These are phyloP conservation scores for Starmerella floris DNA, from an alignment of 805 yeast genomes.

Conservation along the genomic window DNA sequence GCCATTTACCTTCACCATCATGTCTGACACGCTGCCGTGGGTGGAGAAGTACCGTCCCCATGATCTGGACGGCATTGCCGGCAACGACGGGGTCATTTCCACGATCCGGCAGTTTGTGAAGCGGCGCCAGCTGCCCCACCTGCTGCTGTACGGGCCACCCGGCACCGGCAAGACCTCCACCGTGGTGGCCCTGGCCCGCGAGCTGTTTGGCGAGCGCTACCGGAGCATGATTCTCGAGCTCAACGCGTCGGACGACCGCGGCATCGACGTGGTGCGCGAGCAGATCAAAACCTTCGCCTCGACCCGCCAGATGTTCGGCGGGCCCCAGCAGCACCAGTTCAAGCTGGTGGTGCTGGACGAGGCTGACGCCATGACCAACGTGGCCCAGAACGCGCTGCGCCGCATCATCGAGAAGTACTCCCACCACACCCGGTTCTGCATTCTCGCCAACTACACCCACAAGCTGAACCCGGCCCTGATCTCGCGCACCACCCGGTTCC, in stretches of 20 bases:
- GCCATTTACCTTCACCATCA: neutral
- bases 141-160: conserved; percentile 89
- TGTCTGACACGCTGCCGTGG: conserved; percentile 30
- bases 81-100: conserved; percentile 73
- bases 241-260: conserved; percentile 96
- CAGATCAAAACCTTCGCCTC: conserved; percentile 94
- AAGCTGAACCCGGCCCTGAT: conserved; percentile 88
- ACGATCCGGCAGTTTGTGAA: conserved; percentile 76
- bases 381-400: conserved; percentile 89
- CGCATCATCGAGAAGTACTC: conserved; percentile 90
- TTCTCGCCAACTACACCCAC: conserved; percentile 90
- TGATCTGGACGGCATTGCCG: conserved; percentile 73
- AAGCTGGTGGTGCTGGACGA: conserved; percentile 88
- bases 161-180: conserved; percentile 91
- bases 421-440: conserved; percentile 88
- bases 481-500: conserved; percentile 87
- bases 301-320: conserved; percentile 74
- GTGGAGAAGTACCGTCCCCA: conserved; percentile 92
- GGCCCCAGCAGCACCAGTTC: conserved; percentile 45
- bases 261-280: conserved; percentile 92
- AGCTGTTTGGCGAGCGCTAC: conserved; percentile 71
- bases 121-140: conserved; percentile 76
- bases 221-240: conserved; percentile 84
- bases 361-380: conserved; percentile 95
- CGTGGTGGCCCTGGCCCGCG: conserved; percentile 75